phyloP scores from a whole-genome alignment of 148 eudicot species.

The Rheum nobile region DNA sequence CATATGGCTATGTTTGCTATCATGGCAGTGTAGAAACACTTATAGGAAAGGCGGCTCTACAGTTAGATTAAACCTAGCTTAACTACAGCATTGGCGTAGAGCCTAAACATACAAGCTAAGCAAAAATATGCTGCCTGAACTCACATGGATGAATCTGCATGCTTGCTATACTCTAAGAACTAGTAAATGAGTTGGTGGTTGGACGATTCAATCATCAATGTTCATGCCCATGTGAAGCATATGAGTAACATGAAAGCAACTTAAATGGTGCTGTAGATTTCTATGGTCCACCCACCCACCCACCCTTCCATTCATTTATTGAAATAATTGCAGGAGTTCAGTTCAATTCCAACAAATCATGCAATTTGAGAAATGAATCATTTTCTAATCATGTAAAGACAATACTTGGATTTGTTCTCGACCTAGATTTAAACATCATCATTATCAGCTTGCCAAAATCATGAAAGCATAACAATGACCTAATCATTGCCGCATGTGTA shows the following conservation, averaged over 20 bases:
- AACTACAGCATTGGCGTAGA: not conserved
- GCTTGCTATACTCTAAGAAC: not conserved
- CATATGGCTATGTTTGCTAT: not conserved
- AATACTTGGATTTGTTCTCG: not conserved
- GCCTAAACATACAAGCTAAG: not conserved
- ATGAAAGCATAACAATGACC: not conserved
- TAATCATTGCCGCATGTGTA: not conserved
- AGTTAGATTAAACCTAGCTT: not conserved
- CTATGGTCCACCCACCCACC: not conserved
- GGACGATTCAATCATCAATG: not conserved
- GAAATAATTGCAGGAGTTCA: not conserved
- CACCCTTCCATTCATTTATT: not conserved
- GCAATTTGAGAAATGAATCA: not conserved
- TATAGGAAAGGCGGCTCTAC: not conserved
- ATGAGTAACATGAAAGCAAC: not conserved
- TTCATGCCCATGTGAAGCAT: not conserved
- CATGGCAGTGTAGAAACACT: not conserved
- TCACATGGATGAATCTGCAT: not conserved
- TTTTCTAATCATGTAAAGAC: not conserved
- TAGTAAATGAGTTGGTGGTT: not conserved
- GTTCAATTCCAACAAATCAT: not conserved
- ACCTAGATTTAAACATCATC: not conserved
- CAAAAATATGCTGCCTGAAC: not conserved
- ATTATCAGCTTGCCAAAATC: not conserved
- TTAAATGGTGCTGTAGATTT: not conserved